These are phyloP conservation scores for Xylaria digitata DNA, from an alignment of 2,329 filamentous ascomycete genomes.

Conservation along the genomic window DNA sequence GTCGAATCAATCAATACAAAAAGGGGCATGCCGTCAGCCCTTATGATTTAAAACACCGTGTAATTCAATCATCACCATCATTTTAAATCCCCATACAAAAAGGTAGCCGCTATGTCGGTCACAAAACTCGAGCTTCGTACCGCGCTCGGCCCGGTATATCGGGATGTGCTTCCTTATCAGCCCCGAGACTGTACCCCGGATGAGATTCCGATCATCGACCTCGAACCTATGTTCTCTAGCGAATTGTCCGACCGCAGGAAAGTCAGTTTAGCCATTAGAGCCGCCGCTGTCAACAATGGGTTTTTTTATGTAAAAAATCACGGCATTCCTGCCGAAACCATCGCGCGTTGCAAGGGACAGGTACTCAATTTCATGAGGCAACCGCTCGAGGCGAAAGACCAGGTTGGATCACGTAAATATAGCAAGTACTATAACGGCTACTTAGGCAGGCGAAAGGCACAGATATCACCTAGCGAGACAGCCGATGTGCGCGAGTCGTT, in stretches of 20 bases:
- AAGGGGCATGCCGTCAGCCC: background rate
- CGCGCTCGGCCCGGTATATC: constrained; percentile 50
- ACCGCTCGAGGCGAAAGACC: constrained; percentile 56
- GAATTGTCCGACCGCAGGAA: constrained; percentile 51
- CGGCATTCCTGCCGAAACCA: constrained; percentile 54
- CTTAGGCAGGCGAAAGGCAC: constrained; percentile 54
- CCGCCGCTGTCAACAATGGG: constrained; percentile 62
- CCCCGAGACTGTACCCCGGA: constrained; percentile 49
- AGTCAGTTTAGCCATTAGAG: constrained; percentile 56
- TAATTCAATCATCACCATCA: background rate
- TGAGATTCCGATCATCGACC: constrained; percentile 67
- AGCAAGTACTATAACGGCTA: constrained; percentile 63
- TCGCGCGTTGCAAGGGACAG: constrained; percentile 50
- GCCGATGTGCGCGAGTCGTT: constrained; percentile 64
- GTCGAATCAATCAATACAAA: constrained; percentile 6
- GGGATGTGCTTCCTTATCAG: constrained; percentile 48
- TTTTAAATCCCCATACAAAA: background rate
- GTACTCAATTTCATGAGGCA: constrained; percentile 62
- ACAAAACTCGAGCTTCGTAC: constrained; percentile 51
- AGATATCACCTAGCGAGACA: constrained; percentile 62
- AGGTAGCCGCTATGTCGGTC: constrained; percentile 39
- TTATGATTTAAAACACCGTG: background rate
- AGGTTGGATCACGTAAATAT: constrained; percentile 49
- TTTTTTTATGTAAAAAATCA: constrained; percentile 68
- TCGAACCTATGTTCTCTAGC: constrained; percentile 55